phyloP scores from a whole-genome alignment of 208 protist genomes.

The Naegleria fowleri region DNA sequence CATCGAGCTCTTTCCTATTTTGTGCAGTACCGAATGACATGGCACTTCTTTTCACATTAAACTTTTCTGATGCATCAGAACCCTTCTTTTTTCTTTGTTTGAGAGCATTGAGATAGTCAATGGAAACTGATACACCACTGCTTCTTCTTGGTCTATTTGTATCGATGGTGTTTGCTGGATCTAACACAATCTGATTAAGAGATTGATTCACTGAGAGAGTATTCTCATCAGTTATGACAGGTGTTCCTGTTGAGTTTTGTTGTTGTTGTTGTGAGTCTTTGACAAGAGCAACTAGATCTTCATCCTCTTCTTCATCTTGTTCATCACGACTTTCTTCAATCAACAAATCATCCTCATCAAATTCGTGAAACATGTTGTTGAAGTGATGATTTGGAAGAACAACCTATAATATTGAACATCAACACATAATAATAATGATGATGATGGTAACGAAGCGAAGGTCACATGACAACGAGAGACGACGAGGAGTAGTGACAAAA shows the following conservation, averaged over 20 bases:
- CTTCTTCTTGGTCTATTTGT: background rate
- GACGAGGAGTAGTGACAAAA: too few relatives aligned
- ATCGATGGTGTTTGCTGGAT: background rate
- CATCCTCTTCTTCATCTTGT: background rate
- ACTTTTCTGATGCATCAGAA: background rate
- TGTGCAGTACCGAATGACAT: background rate
- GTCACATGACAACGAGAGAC: background rate
- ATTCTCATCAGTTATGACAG: background rate
- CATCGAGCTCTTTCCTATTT: background rate
- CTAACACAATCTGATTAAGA: background rate
- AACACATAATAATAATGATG: background rate
- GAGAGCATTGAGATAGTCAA: background rate
- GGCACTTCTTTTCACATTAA: background rate
- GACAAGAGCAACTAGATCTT: background rate
- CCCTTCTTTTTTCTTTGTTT: background rate
- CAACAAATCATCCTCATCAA: background rate
- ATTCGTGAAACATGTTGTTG: background rate
- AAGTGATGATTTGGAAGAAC: constrained; percentile 21
- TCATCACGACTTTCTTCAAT: background rate
- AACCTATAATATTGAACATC: background rate
- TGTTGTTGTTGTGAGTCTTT: background rate
- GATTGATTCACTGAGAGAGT: background rate
- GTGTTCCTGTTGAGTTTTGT: background rate
- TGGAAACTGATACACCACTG: background rate
- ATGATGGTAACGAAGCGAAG: too few relatives aligned